A percentile compares a stretch with the other conserved stretches of the same genome.
Conservation (phyloP, 1,284 basidiomycete genomes). For the Ganoderma resinaceum region DNA sequence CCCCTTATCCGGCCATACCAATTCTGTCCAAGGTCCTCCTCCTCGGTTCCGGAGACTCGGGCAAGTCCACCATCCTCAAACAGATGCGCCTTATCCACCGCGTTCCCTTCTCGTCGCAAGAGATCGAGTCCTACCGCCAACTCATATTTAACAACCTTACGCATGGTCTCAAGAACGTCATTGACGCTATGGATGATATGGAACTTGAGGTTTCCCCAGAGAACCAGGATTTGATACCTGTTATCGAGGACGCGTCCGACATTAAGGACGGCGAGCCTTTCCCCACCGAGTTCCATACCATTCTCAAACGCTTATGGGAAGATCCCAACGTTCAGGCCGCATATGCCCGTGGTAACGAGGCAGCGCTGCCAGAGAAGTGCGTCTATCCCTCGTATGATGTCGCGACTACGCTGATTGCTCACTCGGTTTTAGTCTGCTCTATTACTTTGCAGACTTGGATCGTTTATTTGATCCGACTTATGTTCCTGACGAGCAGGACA, state of each 20-base stretch:
- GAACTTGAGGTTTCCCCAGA: slow-evolving; percentile 72
- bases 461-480: slow-evolving; percentile 82
- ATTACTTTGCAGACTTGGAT: slow-evolving; percentile 83
- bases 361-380: slow-evolving; percentile 89
- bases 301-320: slow-evolving; percentile 79
- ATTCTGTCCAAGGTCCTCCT: slow-evolving; percentile 69
- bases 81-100: slow-evolving; percentile 92
- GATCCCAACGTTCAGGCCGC: slow-evolving; percentile 81
- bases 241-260: slow-evolving; percentile 75
- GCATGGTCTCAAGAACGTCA: slow-evolving; percentile 80
- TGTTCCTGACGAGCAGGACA: slow-evolving; percentile 82
- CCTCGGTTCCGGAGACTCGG: slow-evolving; percentile 92
- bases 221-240: slow-evolving; percentile 60
- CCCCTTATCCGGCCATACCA: slow-evolving; percentile 8
- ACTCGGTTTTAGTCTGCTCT: slow-evolving; percentile 53
- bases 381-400: slow-evolving; percentile 30
- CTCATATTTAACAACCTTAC: slow-evolving; percentile 93
- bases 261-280: slow-evolving; percentile 84
- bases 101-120: slow-evolving; percentile 76
- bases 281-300: slow-evolving; percentile 67
- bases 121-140: slow-evolving; percentile 85
- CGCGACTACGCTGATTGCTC: slow-evolving; percentile 21
- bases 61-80: slow-evolving; percentile 93
- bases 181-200: slow-evolving; percentile 92
- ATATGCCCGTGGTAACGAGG: slow-evolving; percentile 82